Conservation (phyloP, 306 rosid genomes). For the Chamaecrista fasciculata region DNA sequence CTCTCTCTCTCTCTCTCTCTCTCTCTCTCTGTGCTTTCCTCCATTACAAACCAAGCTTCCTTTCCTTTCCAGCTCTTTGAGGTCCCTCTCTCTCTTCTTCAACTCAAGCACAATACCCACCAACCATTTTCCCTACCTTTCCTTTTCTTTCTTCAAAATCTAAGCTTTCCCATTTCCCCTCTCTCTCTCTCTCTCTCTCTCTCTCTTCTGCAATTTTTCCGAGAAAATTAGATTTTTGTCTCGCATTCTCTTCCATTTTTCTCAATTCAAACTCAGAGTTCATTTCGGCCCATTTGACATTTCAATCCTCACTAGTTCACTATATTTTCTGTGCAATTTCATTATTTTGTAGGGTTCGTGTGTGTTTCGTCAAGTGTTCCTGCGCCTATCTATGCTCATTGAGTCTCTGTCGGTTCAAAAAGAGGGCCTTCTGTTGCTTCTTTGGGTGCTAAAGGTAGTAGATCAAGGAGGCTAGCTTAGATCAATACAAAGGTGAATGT, state of each 20-base stretch:
- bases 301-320: slow-evolving; percentile 42
- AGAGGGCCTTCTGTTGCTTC: slow-evolving; percentile 52
- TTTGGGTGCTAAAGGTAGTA: slow-evolving; percentile 58
- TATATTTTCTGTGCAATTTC: slow-evolving; percentile 36
- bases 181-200: slow-evolving; percentile 22
- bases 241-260: slow-evolving; percentile 42
- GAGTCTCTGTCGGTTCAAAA: slow-evolving; percentile 48
- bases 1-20: slow-evolving; percentile 41
- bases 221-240: slow-evolving; percentile 60
- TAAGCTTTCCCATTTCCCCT: slow-evolving; percentile 1
- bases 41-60: slow-evolving; percentile 76
- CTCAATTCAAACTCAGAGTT: slow-evolving; percentile 28
- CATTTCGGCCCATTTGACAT: slow-evolving; percentile 55
- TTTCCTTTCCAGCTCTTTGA: slow-evolving; percentile 69
- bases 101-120: slow-evolving; percentile 47
- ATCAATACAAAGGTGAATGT: slow-evolving; percentile 66
- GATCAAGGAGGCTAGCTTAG: slow-evolving; percentile 60
- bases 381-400: slow-evolving; percentile 57
- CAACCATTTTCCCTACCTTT: slow-evolving; percentile 60
- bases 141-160: slow-evolving; percentile 37
- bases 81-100: slow-evolving; percentile 45
- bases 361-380: slow-evolving; percentile 43
- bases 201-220: slow-evolving; percentile 31
- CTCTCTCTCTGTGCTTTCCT: slow-evolving; percentile 50
- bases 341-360: slow-evolving; percentile 57